Percentiles rank a stretch among this genome's conserved stretches.
phyloP scores from a whole-genome alignment of 2,329 filamentous ascomycete genomes.

The Sclerotinia nivalis region DNA sequence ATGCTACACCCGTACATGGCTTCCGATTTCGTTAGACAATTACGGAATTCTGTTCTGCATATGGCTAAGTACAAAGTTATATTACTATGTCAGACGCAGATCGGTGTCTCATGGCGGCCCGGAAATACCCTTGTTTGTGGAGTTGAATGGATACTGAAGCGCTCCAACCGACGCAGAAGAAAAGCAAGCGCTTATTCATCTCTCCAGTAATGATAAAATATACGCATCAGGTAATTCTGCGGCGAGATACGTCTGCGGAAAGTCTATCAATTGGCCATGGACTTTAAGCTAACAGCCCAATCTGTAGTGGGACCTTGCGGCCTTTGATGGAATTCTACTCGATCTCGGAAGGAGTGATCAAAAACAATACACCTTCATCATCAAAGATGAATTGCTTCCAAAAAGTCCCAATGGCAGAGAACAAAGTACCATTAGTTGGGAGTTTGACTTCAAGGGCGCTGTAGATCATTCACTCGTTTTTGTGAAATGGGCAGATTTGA shows the following conservation, averaged over 20 bases:
- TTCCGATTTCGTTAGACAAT: background rate
- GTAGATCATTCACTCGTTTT: constrained; percentile 48
- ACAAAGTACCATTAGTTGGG: constrained; percentile 70
- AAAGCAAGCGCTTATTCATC: background rate
- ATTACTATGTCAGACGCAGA: constrained; percentile 3
- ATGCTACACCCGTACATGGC: background rate
- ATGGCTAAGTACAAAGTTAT: constrained; percentile 6
- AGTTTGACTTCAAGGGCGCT: constrained; percentile 62
- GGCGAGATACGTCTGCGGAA: background rate
- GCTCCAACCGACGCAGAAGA: background rate
- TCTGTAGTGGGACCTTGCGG: constrained; percentile 61
- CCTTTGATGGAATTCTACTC: constrained; percentile 62
- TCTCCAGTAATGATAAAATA: background rate
- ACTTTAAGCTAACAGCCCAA: background rate
- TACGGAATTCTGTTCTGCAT: background rate
- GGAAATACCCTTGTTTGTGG: background rate
- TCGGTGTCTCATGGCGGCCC: background rate
- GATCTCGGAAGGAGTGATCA: constrained; percentile 55
- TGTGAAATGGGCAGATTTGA: constrained; percentile 65
- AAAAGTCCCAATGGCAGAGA: constrained; percentile 65
- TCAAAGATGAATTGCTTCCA: constrained; percentile 69
- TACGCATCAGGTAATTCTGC: background rate
- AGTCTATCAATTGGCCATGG: background rate
- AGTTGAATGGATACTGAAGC: background rate
- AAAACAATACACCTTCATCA: constrained; percentile 70